Base-by-base conservation (phyloP, 345 rosid species). In the Brassica rapa region DNA sequence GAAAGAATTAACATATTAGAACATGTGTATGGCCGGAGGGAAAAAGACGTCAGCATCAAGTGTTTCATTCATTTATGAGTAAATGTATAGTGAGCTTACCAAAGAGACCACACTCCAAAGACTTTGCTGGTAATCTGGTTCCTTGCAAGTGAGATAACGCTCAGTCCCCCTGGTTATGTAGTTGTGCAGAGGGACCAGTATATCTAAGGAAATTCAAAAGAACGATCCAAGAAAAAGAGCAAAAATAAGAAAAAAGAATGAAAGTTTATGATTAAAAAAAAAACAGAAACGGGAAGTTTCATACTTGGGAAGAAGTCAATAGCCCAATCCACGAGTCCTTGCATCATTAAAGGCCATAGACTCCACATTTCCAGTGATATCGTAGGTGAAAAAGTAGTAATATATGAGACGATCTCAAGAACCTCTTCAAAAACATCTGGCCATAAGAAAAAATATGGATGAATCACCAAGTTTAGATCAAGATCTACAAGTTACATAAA, bases 351-450 rank as follows among this genome's bases (percentile, higher is more conserved):
- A 61, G 97, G 97, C 99, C 99, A 96, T 53, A 96, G 89, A 80
- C 87, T 90, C 99, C 99, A 96, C 99, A 96, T 91, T 12, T 91
- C 98, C 84, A 87, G 19, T 19, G 99, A 90, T 87, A 96, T 91
- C 1, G 93, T 88, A 11, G 99, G 99, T 67, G 98, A 89, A 80
- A 88, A 96, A 60, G 93, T 91, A 72, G 99, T 93, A 93, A 96
- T 90, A 71, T 89, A 90, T 56, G 98, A 93, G 37, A 93, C 93
- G 77, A 96, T 93, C 85, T 96, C 99, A 91, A 93, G 78, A 79
- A 96, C 94, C 88, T 96, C 99, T 88, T 96, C 99, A 84, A 89
- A 93, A 69, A 96, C 97, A 91, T 96, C 99, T 95, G 91, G 49
- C 16, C 68, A 80, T 19, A 19, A 14, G 0, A 70, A 57, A 75